Conservation (phyloP, 225 moss, liverwort and hornwort species). For the Marchantia paleacea region DNA sequence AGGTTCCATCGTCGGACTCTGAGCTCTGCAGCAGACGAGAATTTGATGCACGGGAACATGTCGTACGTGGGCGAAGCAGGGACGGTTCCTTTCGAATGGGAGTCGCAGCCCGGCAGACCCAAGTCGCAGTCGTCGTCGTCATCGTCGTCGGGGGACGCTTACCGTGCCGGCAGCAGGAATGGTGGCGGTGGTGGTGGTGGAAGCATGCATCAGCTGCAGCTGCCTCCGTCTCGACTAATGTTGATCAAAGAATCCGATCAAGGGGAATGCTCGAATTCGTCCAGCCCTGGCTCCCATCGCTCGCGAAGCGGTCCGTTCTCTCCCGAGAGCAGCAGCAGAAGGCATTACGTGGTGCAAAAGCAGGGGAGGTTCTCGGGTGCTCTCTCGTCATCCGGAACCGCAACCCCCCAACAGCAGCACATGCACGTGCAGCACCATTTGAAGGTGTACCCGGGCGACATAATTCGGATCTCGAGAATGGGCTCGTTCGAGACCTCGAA, state of each 20-base stretch:
- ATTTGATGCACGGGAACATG: not conserved
- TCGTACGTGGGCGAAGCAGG: conserved; percentile 11
- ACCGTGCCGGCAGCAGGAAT: not conserved
- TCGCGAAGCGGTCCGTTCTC: not conserved
- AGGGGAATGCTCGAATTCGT: conserved; percentile 18
- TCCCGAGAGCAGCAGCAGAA: not conserved
- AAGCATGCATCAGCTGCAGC: conserved; percentile 1
- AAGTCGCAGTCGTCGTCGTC: conserved; percentile 7
- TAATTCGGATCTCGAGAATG: conserved; percentile 18
- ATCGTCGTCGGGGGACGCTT: not conserved
- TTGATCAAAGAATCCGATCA: conserved; percentile 24
- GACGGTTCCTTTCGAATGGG: conserved; percentile 16
- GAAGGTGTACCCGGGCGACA: conserved; percentile 15
- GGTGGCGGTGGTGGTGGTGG: not conserved
- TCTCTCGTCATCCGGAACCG: not conserved
- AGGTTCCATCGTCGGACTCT: conserved; percentile 2
- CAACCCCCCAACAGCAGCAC: conserved; percentile 11
- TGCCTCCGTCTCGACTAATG: conserved; percentile 12
- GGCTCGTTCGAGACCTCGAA: conserved; percentile 6
- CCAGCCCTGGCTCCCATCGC: conserved; percentile 1
- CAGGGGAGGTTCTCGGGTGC: not conserved
- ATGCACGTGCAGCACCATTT: not conserved
- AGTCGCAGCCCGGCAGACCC: conserved; percentile 10
- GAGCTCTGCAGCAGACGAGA: conserved; percentile 12
- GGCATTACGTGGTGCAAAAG: not conserved